Percentiles rank a stretch among this genome's conserved stretches.
These are phyloP conservation scores for Bombardia bombarda DNA, from an alignment of 495 filamentous ascomycete genomes.

Conservation along the genomic window DNA sequence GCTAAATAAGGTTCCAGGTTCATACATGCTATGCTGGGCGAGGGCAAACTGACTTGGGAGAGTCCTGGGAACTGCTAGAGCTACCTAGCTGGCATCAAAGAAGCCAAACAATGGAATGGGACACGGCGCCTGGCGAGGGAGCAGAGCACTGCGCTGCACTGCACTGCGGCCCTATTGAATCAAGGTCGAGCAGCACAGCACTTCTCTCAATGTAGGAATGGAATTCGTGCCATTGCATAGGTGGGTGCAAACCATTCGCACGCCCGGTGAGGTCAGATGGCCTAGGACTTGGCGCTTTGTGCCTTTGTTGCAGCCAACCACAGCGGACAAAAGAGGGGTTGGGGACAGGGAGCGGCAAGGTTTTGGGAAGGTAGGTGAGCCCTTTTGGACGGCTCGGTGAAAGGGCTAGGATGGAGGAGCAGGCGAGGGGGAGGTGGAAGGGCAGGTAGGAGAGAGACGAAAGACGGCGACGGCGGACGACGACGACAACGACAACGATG, in stretches of 20 bases:
- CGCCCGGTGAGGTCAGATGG: slow-evolving; percentile 31
- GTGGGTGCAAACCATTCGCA: slow-evolving; percentile 14
- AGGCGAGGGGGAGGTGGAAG: no score
- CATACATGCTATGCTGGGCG: no score
- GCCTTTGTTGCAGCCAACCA: slow-evolving; percentile 24
- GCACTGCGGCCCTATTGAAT: background rate
- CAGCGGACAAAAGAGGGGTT: slow-evolving; percentile 21
- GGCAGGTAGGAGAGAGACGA: no score
- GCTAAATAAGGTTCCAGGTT: no score
- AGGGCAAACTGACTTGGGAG: background rate
- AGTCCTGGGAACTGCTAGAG: no score
- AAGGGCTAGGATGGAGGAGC: no score
- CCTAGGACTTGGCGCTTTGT: slow-evolving; percentile 22
- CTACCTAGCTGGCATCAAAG: background rate
- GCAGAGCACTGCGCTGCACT: slow-evolving; percentile 1
- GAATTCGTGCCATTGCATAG: no score
- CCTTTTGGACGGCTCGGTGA: slow-evolving; percentile 22
- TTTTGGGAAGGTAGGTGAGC: slow-evolving; percentile 16
- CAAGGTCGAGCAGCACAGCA: background rate
- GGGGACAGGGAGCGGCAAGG: slow-evolving; percentile 15
- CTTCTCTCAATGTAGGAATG: no score
- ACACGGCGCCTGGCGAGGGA: background rate
- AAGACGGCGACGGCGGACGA: no score
- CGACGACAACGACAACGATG: no score
- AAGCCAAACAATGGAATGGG: background rate